A percentile compares a stretch with the other conserved stretches of the same genome.
phyloP scores from a whole-genome alignment of 805 yeast species.

The Teunomyces kruisii region DNA sequence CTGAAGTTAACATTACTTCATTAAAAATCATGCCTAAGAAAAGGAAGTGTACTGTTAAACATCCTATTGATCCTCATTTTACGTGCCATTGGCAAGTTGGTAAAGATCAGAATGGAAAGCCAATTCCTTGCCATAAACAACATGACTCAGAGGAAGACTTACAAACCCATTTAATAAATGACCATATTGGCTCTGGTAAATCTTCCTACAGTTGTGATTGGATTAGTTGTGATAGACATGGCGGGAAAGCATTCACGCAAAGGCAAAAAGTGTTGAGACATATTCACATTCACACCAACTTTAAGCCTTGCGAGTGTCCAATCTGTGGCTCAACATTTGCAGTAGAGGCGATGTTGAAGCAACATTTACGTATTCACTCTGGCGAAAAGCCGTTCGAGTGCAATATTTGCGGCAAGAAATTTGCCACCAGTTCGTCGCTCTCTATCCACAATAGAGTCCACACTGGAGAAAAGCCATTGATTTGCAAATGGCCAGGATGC shows the following conservation, averaged over 20 bases:
- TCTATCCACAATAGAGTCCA: conserved; percentile 84
- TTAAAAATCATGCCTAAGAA: conserved; percentile 32
- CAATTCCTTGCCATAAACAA: conserved; percentile 46
- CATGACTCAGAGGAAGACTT: conserved; percentile 60
- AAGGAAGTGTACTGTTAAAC: conserved; percentile 5
- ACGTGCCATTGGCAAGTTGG: conserved; percentile 48
- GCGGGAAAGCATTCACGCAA: conserved; percentile 65
- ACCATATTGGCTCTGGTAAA: conserved; percentile 75
- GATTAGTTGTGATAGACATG: conserved; percentile 69
- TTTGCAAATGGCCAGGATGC: conserved; percentile 79
- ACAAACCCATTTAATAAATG: conserved; percentile 65
- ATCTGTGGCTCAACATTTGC: conserved; percentile 73
- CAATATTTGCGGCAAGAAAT: conserved; percentile 66
- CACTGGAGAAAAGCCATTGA: conserved; percentile 86
- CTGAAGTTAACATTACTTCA: conserved; percentile 29
- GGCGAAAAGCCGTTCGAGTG: conserved; percentile 89
- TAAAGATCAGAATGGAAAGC: conserved; percentile 22
- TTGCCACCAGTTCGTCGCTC: conserved; percentile 80
- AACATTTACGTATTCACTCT: conserved; percentile 81
- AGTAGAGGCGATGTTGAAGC: conserved; percentile 71
- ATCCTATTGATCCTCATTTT: conserved; percentile 28
- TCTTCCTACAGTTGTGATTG: conserved; percentile 71
- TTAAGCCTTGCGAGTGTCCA: conserved; percentile 74
- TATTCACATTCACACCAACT: conserved; percentile 82
- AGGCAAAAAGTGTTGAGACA: conserved; percentile 86